These are phyloP conservation scores for Gigaspora rosea DNA, from an alignment of 192 early-diverging fungal genomes.

Conservation along the genomic window DNA sequence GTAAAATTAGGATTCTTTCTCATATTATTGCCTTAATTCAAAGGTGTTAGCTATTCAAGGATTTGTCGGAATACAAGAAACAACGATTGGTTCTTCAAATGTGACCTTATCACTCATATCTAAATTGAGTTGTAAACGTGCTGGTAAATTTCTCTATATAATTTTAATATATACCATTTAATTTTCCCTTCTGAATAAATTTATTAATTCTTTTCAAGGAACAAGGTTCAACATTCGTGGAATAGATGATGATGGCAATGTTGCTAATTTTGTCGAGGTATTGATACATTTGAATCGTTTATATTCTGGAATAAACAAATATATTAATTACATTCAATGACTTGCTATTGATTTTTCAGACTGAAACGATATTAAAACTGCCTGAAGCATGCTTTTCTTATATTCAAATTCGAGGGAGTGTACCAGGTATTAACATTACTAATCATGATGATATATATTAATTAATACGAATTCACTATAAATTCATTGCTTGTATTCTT, in stretches of 20 bases:
- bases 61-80: conserved; percentile 61
- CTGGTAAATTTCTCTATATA: conserved; percentile 37
- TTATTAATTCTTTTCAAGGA: conserved; percentile 61
- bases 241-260: conserved; percentile 94
- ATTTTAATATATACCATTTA: neutral
- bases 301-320: too few relatives aligned
- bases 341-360: conserved; percentile 42
- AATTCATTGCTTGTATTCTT: neutral
- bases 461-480: too few relatives aligned
- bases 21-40: neutral
- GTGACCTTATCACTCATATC: conserved; percentile 67
- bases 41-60: conserved; percentile 76
- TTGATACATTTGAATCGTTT: too few relatives aligned
- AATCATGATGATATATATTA: too few relatives aligned
- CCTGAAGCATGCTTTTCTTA: conserved; percentile 65
- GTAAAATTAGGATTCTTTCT: conserved; percentile 34
- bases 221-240: conserved; percentile 94
- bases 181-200: conserved; percentile 8
- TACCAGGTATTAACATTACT: conserved; percentile 54
- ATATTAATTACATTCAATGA: too few relatives aligned
- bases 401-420: conserved; percentile 85
- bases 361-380: conserved; percentile 77
- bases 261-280: conserved; percentile 98
- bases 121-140: conserved; percentile 75
- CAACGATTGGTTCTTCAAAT: conserved; percentile 40